Conservation (phyloP, 345 rosid species). For the Populus euphratica region DNA sequence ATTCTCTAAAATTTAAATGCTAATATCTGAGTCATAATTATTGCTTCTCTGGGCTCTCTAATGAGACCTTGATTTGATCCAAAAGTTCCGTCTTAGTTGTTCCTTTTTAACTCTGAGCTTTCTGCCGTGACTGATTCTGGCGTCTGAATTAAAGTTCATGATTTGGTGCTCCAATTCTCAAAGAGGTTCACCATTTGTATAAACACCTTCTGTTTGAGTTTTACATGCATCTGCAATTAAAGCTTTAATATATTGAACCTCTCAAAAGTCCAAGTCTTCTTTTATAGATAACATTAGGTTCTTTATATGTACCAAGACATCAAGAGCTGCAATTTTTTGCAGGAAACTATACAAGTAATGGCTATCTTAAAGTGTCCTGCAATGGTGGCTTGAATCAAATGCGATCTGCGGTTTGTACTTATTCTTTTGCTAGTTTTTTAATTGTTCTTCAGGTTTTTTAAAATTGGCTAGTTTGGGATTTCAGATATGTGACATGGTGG, state of each 20-base stretch:
- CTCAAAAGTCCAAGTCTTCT: not conserved
- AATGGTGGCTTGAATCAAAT: slow-evolving; percentile 95
- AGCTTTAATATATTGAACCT: not conserved
- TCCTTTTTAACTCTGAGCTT: not conserved
- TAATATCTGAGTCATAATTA: not conserved
- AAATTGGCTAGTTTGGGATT: slow-evolving; percentile 18
- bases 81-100: not conserved
- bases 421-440: slow-evolving; percentile 21
- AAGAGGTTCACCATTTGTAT: not conserved
- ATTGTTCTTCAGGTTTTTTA: slow-evolving; percentile 9
- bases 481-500: slow-evolving; percentile 94
- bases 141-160: slow-evolving; percentile 1
- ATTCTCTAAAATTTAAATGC: no score
- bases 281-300: not conserved
- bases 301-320: not conserved
- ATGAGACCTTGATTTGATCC: not conserved
- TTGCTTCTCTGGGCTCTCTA: not conserved
- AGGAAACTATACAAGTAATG: slow-evolving; percentile 84
- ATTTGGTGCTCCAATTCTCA: not conserved
- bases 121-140: not conserved
- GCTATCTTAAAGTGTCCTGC: slow-evolving; percentile 79
- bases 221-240: not conserved
- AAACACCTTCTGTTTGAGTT: not conserved
- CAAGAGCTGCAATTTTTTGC: slow-evolving; percentile 16
- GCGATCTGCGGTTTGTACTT: slow-evolving; percentile 80